Evolutionary conservation across 1,284 basidiomycete species (phyloP).

Genomic region (Tetrapyrgos nigripes): DNA sequence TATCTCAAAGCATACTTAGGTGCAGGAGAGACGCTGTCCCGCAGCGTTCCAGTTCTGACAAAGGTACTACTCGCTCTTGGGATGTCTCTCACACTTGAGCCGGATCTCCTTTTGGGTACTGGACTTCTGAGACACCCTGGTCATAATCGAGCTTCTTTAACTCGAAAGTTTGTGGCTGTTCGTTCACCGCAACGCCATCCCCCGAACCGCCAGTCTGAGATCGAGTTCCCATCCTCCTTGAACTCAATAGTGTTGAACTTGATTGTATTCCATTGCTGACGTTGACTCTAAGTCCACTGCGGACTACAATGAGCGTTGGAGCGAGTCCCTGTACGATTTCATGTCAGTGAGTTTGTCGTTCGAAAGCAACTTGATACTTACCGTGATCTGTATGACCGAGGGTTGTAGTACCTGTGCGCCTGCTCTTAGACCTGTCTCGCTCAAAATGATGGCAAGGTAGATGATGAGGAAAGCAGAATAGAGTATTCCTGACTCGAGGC

Average conservation of each 20-base stretch:
- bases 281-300: not conserved
- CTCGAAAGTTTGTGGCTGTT: not conserved
- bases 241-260: not conserved
- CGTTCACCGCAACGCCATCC: not conserved
- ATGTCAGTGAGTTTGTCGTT: not conserved
- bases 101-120: constrained; percentile 68
- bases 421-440: not conserved
- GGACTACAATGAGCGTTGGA: constrained; percentile 1
- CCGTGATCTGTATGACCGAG: not conserved
- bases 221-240: not conserved
- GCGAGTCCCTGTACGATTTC: not conserved
- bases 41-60: too few relatives aligned
- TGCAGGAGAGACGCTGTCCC: too few relatives aligned
- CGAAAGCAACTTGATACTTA: not conserved
- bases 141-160: not conserved
- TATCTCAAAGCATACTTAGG: too few relatives aligned
- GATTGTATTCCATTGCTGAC: not conserved
- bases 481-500: not conserved
- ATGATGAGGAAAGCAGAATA: not conserved
- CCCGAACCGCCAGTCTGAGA: not conserved
- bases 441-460: not conserved
- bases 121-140: constrained; percentile 37
- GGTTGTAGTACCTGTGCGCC: not conserved
- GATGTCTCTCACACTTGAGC: too few relatives aligned
- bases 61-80: too few relatives aligned